Conservation (phyloP, 345 rosid species). For the Lepidium aucheri region DNA sequence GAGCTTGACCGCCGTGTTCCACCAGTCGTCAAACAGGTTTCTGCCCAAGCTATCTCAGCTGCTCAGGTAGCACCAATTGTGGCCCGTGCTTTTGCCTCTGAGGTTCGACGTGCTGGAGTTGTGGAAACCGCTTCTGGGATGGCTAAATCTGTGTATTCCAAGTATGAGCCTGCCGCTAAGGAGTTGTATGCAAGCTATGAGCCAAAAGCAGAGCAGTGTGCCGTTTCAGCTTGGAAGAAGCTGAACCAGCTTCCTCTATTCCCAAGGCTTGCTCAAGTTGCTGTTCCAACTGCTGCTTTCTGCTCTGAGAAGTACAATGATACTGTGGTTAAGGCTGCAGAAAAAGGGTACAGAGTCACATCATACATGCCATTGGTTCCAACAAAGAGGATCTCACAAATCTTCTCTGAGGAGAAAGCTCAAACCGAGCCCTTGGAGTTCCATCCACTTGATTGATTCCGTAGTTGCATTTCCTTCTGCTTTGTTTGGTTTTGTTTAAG, state of each 20-base stretch:
- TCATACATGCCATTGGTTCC: slow-evolving; percentile 82
- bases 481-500: not conserved
- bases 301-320: slow-evolving; percentile 80
- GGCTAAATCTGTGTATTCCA: slow-evolving; percentile 60
- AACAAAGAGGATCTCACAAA: slow-evolving; percentile 67
- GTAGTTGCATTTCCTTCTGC: not conserved
- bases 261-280: slow-evolving; percentile 68
- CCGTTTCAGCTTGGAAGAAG: slow-evolving; percentile 72
- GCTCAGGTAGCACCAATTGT: slow-evolving; percentile 66
- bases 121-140: slow-evolving; percentile 61
- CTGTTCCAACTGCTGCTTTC: slow-evolving; percentile 70
- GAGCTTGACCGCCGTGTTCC: slow-evolving; percentile 60
- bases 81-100: slow-evolving; percentile 56
- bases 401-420: slow-evolving; percentile 36
- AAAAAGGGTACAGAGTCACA: slow-evolving; percentile 74
- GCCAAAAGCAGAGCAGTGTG: slow-evolving; percentile 78
- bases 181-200: slow-evolving; percentile 66
- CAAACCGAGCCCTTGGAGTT: slow-evolving; percentile 30
- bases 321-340: slow-evolving; percentile 55
- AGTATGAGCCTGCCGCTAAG: slow-evolving; percentile 73
- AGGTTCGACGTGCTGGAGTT: slow-evolving; percentile 59
- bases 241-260: slow-evolving; percentile 73
- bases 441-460: slow-evolving; percentile 28
- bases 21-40: slow-evolving; percentile 62
- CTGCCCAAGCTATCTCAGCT: slow-evolving; percentile 57